phyloP scores from a whole-genome alignment of 1,284 basidiomycete species.

The Ustilago xerochloae region DNA sequence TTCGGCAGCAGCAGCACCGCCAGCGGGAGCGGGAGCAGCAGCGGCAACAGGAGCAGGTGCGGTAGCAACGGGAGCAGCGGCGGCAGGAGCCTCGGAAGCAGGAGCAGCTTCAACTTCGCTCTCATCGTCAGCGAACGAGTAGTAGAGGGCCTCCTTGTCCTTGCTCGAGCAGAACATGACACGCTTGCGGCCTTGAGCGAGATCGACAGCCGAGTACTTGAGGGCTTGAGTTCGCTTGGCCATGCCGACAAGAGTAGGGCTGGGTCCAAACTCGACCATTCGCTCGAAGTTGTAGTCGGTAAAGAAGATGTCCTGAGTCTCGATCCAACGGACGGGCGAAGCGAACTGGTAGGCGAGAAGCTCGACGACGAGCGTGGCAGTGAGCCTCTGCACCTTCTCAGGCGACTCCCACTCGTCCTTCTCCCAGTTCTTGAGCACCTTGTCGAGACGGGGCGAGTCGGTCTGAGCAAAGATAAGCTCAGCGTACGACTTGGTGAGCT shows the following conservation, averaged over 20 bases:
- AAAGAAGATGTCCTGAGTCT: constrained; percentile 96
- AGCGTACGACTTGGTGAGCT: constrained; percentile 87
- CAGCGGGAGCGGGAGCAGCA: constrained; percentile 71
- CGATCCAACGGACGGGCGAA: constrained; percentile 88
- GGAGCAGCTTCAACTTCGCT: constrained; percentile 69
- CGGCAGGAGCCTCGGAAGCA: constrained; percentile 69
- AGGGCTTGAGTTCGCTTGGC: constrained; percentile 92
- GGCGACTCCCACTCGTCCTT: constrained; percentile 85
- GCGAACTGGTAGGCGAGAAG: constrained; percentile 92
- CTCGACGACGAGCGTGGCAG: constrained; percentile 94
- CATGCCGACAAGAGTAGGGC: constrained; percentile 96
- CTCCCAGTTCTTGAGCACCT: constrained; percentile 92
- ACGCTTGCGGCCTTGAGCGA: constrained; percentile 82
- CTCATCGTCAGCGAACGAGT: constrained; percentile 91
- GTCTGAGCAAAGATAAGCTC: constrained; percentile 77
- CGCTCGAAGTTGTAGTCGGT: constrained; percentile 87
- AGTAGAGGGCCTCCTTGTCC: constrained; percentile 96
- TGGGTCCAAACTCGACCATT: constrained; percentile 93
- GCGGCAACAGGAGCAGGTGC: constrained; percentile 71
- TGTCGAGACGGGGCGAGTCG: constrained; percentile 87
- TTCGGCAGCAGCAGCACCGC: constrained; percentile 73
- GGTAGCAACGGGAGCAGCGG: constrained; percentile 67
- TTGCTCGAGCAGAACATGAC: constrained; percentile 92
- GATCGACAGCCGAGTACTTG: constrained; percentile 91
- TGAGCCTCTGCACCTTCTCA: constrained; percentile 88